Evolutionary conservation across 495 filamentous ascomycete genomes (phyloP), one percentile per base, ranked within the genome.

Genomic region (Aspergillus mulundensis): DNA sequence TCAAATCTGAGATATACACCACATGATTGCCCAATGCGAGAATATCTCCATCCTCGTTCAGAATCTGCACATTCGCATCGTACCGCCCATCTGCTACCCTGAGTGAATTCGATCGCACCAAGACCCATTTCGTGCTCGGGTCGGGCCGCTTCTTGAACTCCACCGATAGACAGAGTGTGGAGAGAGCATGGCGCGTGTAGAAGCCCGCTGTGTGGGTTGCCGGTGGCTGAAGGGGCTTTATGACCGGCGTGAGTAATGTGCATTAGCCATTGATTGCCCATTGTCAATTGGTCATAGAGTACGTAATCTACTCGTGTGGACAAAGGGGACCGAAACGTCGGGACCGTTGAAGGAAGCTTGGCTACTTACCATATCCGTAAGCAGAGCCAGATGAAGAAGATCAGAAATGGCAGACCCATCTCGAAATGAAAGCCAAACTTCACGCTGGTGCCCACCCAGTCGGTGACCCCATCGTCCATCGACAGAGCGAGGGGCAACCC

Each of bases 121-220:
- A 50, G 24, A 66, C 54, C 58, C 59, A 63, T 56, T 60, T 21
- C 34, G 58, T 66, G 3, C 19, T 23, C 32, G 61, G 64, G 16
- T 49, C 45, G 41, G 64, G 64, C 18, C 60, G 60, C 32, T 58
- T 61, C 54, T 66, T 66, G 54, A 66, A 63, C 40, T 63, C 64
- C 38, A 63, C 59, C 7, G 63, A 63, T 43, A 63, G 32, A 39
- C 63, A 66, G 3, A 63, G 56, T 11, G 63, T 66, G 47, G 60
- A 66, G 19, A 66, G 45, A 2, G 60, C 60, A 39, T 66, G 56
- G 8, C 47, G 53, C 5, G 38, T 18, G 34, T 66, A 66, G 21
- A 66, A 63, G 1, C 53, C 56, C 3, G 44, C 24, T 28, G 54
- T 50, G 36, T 66, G 63, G 0, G 63, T 66, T n/a, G 63, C 63